phyloP scores from a whole-genome alignment of 495 filamentous ascomycete species.

The Tuber umbilicatum region DNA sequence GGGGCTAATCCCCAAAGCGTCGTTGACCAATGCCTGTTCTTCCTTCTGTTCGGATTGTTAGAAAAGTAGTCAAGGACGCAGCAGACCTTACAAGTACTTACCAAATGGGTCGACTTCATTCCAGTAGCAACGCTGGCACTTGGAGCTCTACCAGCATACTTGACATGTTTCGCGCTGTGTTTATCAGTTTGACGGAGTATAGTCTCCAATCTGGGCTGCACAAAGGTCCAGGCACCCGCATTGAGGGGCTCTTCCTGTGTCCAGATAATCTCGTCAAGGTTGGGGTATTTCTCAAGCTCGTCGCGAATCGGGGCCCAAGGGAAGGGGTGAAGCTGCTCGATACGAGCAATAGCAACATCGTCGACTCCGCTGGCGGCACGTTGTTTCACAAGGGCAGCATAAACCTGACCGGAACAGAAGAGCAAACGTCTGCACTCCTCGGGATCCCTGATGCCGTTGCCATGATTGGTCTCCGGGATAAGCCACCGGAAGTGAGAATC shows the following conservation, averaged over 20 bases:
- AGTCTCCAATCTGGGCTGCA: constrained; percentile 92
- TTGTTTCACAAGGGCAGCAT: constrained; percentile 81
- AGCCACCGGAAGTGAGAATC: constrained; percentile 95
- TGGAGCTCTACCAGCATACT: constrained; percentile 89
- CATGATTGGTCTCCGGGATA: constrained; percentile 79
- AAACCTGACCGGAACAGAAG: constrained; percentile 92
- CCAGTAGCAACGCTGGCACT: constrained; percentile 90
- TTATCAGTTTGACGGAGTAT: constrained; percentile 77
- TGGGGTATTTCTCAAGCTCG: constrained; percentile 92
- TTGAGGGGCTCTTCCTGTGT: constrained; percentile 95
- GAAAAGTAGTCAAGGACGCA: not conserved
- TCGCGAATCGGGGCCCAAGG: constrained; percentile 93
- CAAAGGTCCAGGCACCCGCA: constrained; percentile 90
- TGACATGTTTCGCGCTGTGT: constrained; percentile 88
- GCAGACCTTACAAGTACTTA: constrained; percentile 13
- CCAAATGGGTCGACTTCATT: constrained; percentile 70
- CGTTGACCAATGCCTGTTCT: constrained; percentile 80
- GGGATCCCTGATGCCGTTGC: constrained; percentile 61
- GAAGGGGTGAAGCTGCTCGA: constrained; percentile 98
- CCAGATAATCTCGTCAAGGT: constrained; percentile 94
- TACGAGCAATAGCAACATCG: constrained; percentile 83
- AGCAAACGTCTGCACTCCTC: constrained; percentile 91
- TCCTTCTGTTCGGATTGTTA: constrained; percentile 55
- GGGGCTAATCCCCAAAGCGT: constrained; percentile 49
- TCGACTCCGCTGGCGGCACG: constrained; percentile 75